Percentiles rank a stretch among this genome's conserved stretches.
Evolutionary conservation across 106 monocot genomes (phyloP).

Genomic region (Acorus calamus): DNA sequence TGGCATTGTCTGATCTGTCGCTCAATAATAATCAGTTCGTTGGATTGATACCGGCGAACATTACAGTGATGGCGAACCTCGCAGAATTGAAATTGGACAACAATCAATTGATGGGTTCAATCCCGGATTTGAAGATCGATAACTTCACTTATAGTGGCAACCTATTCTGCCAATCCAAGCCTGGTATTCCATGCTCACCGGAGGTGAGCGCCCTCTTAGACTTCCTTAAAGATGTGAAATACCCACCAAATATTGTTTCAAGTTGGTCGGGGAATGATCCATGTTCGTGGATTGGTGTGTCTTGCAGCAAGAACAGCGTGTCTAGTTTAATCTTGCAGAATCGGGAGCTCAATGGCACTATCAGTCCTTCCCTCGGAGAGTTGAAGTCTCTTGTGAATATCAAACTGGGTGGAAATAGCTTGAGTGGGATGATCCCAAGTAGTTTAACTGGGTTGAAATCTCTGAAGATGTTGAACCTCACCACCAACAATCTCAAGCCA

Average conservation of each 20-base stretch:
- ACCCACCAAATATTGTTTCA: conserved; percentile 28
- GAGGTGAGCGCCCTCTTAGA: conserved; percentile 48
- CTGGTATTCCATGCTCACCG: conserved; percentile 39
- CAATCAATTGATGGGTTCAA: conserved; percentile 41
- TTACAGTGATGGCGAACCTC: too few relatives aligned
- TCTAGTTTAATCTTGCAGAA: conserved; percentile 29
- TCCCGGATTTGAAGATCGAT: conserved; percentile 18
- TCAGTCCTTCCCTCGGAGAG: conserved; percentile 47
- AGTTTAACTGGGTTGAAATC: conserved; percentile 34
- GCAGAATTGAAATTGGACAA: conserved; percentile 26
- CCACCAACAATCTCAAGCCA: conserved; percentile 52
- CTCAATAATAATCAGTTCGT: conserved; percentile 35
- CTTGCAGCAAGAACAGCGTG: conserved; percentile 36
- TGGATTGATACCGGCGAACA: conserved; percentile 1
- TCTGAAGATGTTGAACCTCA: conserved; percentile 41
- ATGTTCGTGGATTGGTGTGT: conserved; percentile 50
- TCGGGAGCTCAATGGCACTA: conserved; percentile 40
- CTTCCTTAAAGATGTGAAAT: conserved; percentile 48
- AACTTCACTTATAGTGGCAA: conserved; percentile 29
- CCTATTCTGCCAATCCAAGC: conserved; percentile 29
- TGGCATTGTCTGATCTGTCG: conserved; percentile 17
- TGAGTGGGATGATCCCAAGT: conserved; percentile 51
- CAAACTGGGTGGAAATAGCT: conserved; percentile 45
- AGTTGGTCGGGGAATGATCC: conserved; percentile 70
- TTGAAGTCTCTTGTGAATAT: conserved; percentile 35